Base-by-base conservation (phyloP, 176 grass and related monocot species). In the Bolboschoenus planiculmis region DNA sequence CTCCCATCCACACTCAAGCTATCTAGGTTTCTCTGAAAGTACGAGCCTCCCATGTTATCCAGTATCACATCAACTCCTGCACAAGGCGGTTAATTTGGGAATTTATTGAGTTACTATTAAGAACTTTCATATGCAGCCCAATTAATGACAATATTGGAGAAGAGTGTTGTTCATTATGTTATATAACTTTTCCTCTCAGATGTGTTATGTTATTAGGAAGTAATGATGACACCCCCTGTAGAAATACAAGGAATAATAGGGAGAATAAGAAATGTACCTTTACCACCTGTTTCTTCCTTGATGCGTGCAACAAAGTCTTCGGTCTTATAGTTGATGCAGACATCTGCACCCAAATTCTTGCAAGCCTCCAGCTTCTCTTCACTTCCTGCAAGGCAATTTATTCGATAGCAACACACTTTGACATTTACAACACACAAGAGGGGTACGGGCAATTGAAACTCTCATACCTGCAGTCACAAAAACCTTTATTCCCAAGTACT, bases 291-390 rank as follows among this genome's bases (percentile, higher is more conserved):
- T 88, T 98, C 87, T 92, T 98, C 84, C 88, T 91, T 93, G 24
- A 93, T 59, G 3, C 85, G 77, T 39, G 83, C 89, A 78, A 88
- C 92, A 36, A 98, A 98, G 59, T 98, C 95, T 90, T 98, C 87
- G 1, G 84, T 89, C 78, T 93, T 97, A 83, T 97, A 97, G 77
- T 97, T 97, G 71, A 97, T 93, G 84, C 90, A 97, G 30, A 93
- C 84, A 85, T 97, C 87, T 0, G 89, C 95, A 84, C 90, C 95
- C 73, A 98, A 88, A 87, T 51, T 81, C 64, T 90, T 91, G 75
- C 95, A 98, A 3, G 90, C 95, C 39, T 53, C 83, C 35, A 98
- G 79, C 83, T 97, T 97, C 81, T 92, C 95, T 71, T 93, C 67
- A 36, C 61, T 95, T 71, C 95, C 92, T 98, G 54, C 0, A 67